A percentile compares a stretch with the other conserved stretches of the same genome.
phyloP scores from a whole-genome alignment of 2,329 filamentous ascomycete species.

The Emmonsiellopsis sp. region DNA sequence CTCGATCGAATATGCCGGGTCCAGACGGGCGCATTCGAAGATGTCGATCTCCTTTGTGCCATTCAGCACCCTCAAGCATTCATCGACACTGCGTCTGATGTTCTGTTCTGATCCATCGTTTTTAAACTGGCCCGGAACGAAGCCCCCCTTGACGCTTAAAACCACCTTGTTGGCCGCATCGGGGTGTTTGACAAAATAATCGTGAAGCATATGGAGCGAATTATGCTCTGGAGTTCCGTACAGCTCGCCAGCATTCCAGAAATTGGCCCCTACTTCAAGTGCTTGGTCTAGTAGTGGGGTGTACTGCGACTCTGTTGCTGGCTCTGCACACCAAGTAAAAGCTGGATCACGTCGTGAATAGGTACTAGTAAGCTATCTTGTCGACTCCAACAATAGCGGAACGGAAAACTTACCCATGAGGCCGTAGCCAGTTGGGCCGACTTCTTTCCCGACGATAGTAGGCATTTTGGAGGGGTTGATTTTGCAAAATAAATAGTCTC shows the following conservation, averaged over 20 bases:
- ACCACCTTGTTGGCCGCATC: conserved; percentile 21
- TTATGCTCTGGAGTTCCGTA: conserved; percentile 25
- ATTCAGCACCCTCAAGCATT: conserved; percentile 38
- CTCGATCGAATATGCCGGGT: conserved; percentile 40
- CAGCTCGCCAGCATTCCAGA: conserved; percentile 24
- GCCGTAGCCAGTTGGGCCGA: conserved; percentile 18
- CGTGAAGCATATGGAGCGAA: conserved; percentile 19
- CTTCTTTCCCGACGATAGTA: conserved; percentile 15
- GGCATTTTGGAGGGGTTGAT: conserved; percentile 5
- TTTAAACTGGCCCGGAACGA: conserved; percentile 19
- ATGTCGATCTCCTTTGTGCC: conserved; percentile 49
- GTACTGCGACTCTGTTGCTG: conserved; percentile 9
- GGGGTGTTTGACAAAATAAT: conserved; percentile 20
- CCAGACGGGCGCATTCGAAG: conserved; percentile 48
- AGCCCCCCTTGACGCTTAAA: conserved; percentile 20
- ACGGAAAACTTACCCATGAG: conserved; percentile 15
- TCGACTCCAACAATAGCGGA: neutral
- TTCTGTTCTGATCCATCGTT: conserved; percentile 43
- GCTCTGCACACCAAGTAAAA: conserved; percentile 17
- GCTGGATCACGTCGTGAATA: conserved; percentile 11
- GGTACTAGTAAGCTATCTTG: neutral
- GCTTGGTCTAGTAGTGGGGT: conserved; percentile 43
- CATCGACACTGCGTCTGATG: conserved; percentile 47
- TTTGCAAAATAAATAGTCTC: neutral
- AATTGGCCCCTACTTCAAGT: conserved; percentile 27